Base-by-base conservation (phyloP, 148 eudicot genomes). In the Camellia japonica region DNA sequence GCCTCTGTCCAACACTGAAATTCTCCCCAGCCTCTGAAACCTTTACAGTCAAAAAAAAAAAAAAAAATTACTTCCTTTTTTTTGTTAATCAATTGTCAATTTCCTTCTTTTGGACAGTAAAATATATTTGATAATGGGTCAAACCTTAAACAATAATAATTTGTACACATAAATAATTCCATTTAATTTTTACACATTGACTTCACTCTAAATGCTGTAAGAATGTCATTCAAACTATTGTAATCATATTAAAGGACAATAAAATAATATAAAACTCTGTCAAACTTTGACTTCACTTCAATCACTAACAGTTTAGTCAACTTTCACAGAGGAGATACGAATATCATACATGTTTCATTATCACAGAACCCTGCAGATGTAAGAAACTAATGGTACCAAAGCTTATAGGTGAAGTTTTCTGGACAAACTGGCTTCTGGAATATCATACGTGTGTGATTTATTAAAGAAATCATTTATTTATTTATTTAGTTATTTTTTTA, bases 1-100 rank as follows among this genome's bases (percentile, higher is more conserved):
- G 98, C 78, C 98, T 87, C 86, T 95, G 97, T 71, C 98, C 98
- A 79, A 95, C 98, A 78, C 98, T 95, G 63, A 93, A 95, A 81
- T 95, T 95, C 79, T 95, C 98, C 61, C 98, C 98, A 77, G 93
- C 92, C 85, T 95, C 97, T 19, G 88, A 89, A 61, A 93, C 98
- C 98, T 94, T 76, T 51, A 77, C n/a, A 80, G 38, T 30, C 54
- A 78, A 43, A 15, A 51, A 66, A 73, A 49, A 63, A 62, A 18
- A 5, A 51, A 52, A 3, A 23, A 23, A 23, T 23, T 16, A 49
- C 59, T 6, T 49, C 1, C 38, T 38, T 54, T 6, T 49, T 46
- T 38, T 54, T 18, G 54, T 15, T 54, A 41, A 51, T 44, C 13
- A 74, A 56, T 49, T 59, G 2, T 54, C 47, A 68, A 12, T 44